These are phyloP conservation scores for Yamadazyma atlantica DNA, from an alignment of 1,139 yeast genomes.

Conservation along the genomic window DNA sequence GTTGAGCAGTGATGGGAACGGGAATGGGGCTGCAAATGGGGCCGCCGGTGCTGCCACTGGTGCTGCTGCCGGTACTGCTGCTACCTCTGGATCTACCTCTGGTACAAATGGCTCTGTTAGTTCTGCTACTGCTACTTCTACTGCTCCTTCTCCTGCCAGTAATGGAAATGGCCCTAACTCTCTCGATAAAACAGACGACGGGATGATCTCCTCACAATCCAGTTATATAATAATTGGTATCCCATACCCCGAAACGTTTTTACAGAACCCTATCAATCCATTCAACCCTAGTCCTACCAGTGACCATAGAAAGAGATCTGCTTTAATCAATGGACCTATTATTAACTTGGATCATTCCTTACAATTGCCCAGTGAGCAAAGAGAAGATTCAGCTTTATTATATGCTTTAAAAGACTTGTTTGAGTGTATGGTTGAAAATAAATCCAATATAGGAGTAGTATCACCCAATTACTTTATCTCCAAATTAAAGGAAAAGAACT, in stretches of 20 bases:
- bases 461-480: conserved; percentile 77
- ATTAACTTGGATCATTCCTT: conserved; percentile 73
- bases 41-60: background rate
- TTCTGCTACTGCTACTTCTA: background rate
- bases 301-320: conserved; percentile 79
- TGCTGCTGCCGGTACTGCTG: conserved; percentile 10
- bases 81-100: too few species aligned
- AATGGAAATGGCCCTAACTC: too few species aligned
- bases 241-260: conserved; percentile 40
- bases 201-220: conserved; percentile 28
- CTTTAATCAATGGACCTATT: conserved; percentile 81
- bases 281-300: conserved; percentile 55
- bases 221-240: conserved; percentile 44
- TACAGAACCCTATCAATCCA: conserved; percentile 39
- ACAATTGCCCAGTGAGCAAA: conserved; percentile 38
- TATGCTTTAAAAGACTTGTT: conserved; percentile 82
- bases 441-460: conserved; percentile 73
- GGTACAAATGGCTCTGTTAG: background rate
- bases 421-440: conserved; percentile 77
- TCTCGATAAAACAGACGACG: conserved; percentile 22
- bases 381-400: conserved; percentile 56
- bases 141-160: conserved; percentile 1
- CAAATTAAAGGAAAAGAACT: conserved; percentile 77
- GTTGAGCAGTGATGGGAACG: conserved; percentile 21
- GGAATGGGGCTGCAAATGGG: conserved; percentile 4